Evolutionary conservation across 2,329 filamentous ascomycete species (phyloP).

Genomic region (Nothophoma quercina): DNA sequence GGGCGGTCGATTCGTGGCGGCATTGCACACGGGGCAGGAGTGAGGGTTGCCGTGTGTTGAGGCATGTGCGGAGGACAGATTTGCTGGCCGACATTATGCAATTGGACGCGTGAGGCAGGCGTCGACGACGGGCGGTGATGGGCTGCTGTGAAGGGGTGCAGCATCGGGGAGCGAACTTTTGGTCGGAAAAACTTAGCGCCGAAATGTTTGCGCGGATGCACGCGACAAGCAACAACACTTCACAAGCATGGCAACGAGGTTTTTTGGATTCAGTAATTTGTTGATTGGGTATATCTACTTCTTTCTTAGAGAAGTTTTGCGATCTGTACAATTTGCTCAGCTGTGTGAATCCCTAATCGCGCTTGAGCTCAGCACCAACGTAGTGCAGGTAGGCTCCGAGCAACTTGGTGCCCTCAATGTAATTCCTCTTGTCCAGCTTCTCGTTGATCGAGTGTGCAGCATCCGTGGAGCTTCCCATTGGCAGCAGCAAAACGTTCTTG

Average conservation of each 20-base stretch:
- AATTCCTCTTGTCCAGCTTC: conserved; percentile 96
- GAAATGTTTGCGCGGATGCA: conserved; percentile 20
- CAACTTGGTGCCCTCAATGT: conserved; percentile 97
- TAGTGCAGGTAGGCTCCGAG: conserved; percentile 96
- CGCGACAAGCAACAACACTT: conserved; percentile 6
- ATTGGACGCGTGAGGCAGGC: conserved; percentile 20
- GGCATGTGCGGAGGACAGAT: conserved; percentile 36
- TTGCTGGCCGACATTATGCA: conserved; percentile 46
- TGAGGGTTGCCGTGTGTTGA: conserved; percentile 23
- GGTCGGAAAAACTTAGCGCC: conserved; percentile 30
- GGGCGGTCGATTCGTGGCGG: conserved; percentile 55
- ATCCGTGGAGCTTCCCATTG: conserved; percentile 97
- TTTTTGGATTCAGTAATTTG: background rate
- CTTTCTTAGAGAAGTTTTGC: too few relatives aligned
- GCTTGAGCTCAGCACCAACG: conserved; percentile 84
- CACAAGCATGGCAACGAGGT: background rate
- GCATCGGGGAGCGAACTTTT: conserved; percentile 30
- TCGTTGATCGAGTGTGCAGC: conserved; percentile 98
- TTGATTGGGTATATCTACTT: conserved; percentile 21
- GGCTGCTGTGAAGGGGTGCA: conserved; percentile 21
- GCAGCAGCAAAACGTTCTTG: conserved; percentile 94
- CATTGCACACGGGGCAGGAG: conserved; percentile 39
- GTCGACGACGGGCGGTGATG: conserved; percentile 18
- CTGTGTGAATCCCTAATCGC: conserved; percentile 19
- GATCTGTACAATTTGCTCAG: too few relatives aligned